These are phyloP conservation scores for Boletus huronensis DNA, from an alignment of 768 basidiomycete genomes.

Conservation along the genomic window DNA sequence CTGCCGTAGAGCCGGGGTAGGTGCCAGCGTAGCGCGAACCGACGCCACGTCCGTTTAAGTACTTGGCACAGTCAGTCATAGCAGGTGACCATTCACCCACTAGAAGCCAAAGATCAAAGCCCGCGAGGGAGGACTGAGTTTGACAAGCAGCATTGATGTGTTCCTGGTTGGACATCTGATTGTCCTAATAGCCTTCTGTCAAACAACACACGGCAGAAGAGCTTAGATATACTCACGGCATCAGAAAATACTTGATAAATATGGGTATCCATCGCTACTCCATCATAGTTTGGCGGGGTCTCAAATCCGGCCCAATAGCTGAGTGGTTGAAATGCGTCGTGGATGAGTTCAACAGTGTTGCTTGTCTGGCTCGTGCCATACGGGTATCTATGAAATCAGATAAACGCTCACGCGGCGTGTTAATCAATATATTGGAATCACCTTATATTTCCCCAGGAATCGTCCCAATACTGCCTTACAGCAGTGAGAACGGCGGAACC, in stretches of 20 bases:
- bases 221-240: conserved; percentile 37
- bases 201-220: not conserved
- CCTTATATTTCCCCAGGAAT: conserved; percentile 76
- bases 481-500: conserved; percentile 48
- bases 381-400: conserved; percentile 33
- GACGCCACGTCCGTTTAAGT: conserved; percentile 74
- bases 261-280: conserved; percentile 78
- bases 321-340: conserved; percentile 78
- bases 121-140: conserved; percentile 41
- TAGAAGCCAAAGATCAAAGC: conserved; percentile 70
- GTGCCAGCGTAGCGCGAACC: conserved; percentile 66
- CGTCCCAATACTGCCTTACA: conserved; percentile 61
- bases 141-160: conserved; percentile 64
- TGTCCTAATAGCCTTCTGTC: conserved; percentile 33
- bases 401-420: not conserved
- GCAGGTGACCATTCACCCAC: conserved; percentile 90
- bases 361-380: conserved; percentile 41
- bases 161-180: conserved; percentile 43
- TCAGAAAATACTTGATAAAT: conserved; percentile 73
- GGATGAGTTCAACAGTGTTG: conserved; percentile 63
- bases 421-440: conserved; percentile 18
- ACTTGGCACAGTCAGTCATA: conserved; percentile 58
- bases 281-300: conserved; percentile 48
- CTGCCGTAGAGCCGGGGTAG: conserved; percentile 55
- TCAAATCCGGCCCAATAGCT: conserved; percentile 67